These are phyloP conservation scores for Micractinium sp. DNA, from an alignment of 139 green algal species.

Conservation along the genomic window DNA sequence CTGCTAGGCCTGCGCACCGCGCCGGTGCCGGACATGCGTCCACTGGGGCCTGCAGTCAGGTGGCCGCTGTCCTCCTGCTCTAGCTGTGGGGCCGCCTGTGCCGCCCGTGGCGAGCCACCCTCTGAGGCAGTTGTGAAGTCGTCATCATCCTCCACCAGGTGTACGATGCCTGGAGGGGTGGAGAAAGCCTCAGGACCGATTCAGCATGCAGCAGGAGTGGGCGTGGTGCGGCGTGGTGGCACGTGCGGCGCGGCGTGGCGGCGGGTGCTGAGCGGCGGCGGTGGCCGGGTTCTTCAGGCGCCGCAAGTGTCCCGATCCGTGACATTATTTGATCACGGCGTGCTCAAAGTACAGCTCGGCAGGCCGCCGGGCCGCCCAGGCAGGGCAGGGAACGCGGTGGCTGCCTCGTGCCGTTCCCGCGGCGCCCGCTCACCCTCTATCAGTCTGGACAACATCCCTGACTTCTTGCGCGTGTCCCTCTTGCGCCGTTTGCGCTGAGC, in stretches of 20 bases:
- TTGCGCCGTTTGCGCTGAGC: neutral
- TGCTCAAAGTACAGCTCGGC: neutral
- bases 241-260: neutral
- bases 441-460: neutral
- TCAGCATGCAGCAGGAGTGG: neutral
- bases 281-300: neutral
- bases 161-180: neutral
- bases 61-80: slow-evolving; percentile 16
- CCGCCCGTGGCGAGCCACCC: neutral
- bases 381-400: neutral
- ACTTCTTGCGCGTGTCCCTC: neutral
- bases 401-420: too few species aligned
- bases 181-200: too few species aligned
- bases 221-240: neutral
- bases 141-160: slow-evolving; percentile 24
- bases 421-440: slow-evolving; percentile 11
- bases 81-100: neutral
- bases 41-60: neutral
- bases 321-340: neutral
- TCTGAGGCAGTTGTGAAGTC: slow-evolving; percentile 29
- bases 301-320: neutral
- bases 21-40: neutral
- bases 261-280: neutral
- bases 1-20: neutral
- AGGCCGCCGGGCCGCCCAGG: neutral